Conservation (phyloP, 164 flowering plant genomes). For the Vitis cinerea region DNA sequence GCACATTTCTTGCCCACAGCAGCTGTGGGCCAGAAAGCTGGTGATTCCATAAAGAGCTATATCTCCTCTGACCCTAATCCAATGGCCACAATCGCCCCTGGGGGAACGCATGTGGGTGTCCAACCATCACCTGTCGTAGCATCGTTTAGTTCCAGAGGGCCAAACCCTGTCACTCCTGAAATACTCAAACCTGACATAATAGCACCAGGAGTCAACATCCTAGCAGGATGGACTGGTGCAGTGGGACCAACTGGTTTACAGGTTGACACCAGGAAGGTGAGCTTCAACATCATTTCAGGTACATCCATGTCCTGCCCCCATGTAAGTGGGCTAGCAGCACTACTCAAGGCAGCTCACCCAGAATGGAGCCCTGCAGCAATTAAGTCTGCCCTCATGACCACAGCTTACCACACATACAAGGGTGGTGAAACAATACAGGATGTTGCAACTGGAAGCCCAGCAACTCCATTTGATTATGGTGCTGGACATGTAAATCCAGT, state of each 20-base stretch:
- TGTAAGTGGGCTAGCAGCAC: constrained; percentile 71
- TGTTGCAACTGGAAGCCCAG: constrained; percentile 46
- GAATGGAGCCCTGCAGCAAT: constrained; percentile 88
- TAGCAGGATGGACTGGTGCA: constrained; percentile 78
- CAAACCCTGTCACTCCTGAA: constrained; percentile 55
- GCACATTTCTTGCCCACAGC: constrained; percentile 74
- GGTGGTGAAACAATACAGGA: constrained; percentile 49
- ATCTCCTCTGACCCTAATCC: constrained; percentile 47
- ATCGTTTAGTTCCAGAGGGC: constrained; percentile 81
- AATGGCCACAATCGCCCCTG: constrained; percentile 49
- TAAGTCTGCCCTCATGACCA: constrained; percentile 84
- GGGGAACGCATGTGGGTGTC: constrained; percentile 58
- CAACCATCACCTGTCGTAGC: constrained; percentile 81
- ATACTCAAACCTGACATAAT: constrained; percentile 87
- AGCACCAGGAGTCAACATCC: constrained; percentile 86
- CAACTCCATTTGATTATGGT: constrained; percentile 81
- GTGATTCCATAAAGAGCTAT: constrained; percentile 57
- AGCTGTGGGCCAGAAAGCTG: constrained; percentile 53
- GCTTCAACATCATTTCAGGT: constrained; percentile 78
- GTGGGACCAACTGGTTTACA: constrained; percentile 61
- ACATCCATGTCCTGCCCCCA: constrained; percentile 97
- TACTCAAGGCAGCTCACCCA: constrained; percentile 68
- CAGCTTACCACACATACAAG: constrained; percentile 58
- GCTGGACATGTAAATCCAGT: constrained; percentile 83
- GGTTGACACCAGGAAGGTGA: constrained; percentile 48